Conservation (phyloP, 257 asterid species). For the Knoxia roxburghii region DNA sequence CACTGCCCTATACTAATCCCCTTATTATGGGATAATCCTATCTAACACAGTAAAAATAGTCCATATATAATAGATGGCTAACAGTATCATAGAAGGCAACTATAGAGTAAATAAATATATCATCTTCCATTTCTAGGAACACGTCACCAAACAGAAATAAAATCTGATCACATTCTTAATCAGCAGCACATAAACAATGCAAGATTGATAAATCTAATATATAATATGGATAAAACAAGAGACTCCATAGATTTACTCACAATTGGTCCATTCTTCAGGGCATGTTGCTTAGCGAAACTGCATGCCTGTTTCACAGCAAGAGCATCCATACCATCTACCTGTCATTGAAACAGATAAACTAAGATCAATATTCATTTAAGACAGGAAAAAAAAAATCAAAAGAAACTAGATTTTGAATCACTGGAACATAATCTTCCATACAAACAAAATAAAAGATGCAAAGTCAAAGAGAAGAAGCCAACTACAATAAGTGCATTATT, state of each 20-base stretch:
- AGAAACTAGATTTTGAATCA: background rate
- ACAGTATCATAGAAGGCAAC: background rate
- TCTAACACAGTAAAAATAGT: background rate
- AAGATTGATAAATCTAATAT: background rate
- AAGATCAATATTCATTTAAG: background rate
- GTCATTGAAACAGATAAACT: conserved; percentile 7
- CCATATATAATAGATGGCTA: background rate
- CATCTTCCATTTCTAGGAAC: too few relatives aligned
- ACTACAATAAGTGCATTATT: background rate
- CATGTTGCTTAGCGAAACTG: conserved; percentile 93
- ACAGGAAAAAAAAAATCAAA: background rate
- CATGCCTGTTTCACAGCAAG: conserved; percentile 97
- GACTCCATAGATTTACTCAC: conserved; percentile 42
- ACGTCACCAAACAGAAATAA: background rate
- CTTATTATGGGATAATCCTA: background rate
- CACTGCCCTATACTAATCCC: background rate
- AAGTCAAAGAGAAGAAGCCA: background rate
- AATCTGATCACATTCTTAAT: background rate
- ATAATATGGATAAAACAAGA: background rate
- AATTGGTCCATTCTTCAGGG: conserved; percentile 90
- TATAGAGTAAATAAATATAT: too few relatives aligned
- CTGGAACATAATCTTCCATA: background rate
- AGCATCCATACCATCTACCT: conserved; percentile 99
- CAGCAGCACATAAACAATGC: background rate
- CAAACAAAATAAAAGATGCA: background rate